Percentiles rank a stretch among this genome's conserved stretches.
These are phyloP conservation scores for Ganoderma boninense DNA, from an alignment of 1,284 basidiomycete genomes.

Conservation along the genomic window DNA sequence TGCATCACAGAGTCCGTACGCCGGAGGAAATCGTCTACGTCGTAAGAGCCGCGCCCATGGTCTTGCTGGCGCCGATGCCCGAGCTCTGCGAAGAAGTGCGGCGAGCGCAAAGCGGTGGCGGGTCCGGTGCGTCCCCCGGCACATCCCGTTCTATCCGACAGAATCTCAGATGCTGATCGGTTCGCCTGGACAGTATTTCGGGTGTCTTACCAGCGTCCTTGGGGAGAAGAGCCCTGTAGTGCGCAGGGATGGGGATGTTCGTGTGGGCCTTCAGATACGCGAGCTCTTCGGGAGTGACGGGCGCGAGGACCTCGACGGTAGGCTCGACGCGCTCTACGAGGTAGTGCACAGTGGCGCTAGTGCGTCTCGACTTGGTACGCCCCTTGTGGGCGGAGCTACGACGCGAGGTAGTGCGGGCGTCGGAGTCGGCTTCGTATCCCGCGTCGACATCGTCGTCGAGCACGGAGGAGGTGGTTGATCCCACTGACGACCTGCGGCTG, in stretches of 20 bases:
- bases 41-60: not conserved
- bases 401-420: not conserved
- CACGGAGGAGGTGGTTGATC: not conserved
- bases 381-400: not conserved
- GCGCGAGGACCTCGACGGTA: conserved; percentile 9
- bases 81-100: not conserved
- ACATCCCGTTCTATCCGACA: not conserved
- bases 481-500: not conserved
- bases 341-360: conserved; percentile 10
- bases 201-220: not conserved
- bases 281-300: not conserved
- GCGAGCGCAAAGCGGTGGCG: not conserved
- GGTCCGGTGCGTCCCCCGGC: not conserved
- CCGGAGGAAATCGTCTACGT: not conserved
- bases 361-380: not conserved
- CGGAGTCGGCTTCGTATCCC: conserved; percentile 22
- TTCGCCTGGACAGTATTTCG: not conserved
- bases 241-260: not conserved
- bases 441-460: not conserved
- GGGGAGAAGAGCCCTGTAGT: not conserved
- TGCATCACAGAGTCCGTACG: not conserved
- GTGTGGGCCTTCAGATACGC: not conserved
- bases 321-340: conserved; percentile 15
- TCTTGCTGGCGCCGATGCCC: not conserved
- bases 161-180: not conserved